phyloP scores from a whole-genome alignment of 2,329 filamentous ascomycete species.

The Penicillium crustosum region DNA sequence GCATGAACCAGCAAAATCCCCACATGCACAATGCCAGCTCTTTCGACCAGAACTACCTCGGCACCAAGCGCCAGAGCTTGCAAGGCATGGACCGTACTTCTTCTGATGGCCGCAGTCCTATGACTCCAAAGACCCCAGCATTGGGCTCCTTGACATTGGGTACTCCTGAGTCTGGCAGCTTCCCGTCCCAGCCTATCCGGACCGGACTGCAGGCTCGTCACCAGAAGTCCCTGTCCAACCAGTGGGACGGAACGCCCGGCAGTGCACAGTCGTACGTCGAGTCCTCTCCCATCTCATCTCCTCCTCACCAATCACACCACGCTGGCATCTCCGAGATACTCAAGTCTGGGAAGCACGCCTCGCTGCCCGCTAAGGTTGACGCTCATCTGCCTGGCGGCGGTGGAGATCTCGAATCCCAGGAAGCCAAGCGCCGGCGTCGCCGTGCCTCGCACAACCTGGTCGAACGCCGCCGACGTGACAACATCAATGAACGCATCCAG shows the following conservation, averaged over 20 bases:
- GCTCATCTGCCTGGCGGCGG: slow-evolving; percentile 45
- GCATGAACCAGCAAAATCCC: slow-evolving; percentile 54
- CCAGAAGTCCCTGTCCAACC: slow-evolving; percentile 80
- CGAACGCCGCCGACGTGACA: slow-evolving; percentile 89
- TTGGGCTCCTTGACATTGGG: slow-evolving; percentile 71
- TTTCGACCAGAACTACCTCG: slow-evolving; percentile 59
- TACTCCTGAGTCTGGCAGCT: slow-evolving; percentile 69
- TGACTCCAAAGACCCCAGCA: slow-evolving; percentile 82
- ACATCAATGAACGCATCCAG: slow-evolving; percentile 98
- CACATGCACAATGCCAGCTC: slow-evolving; percentile 42
- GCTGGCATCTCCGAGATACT: slow-evolving; percentile 86
- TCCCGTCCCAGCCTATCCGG: slow-evolving; percentile 75
- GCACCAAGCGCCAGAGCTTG: slow-evolving; percentile 60
- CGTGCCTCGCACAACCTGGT: slow-evolving; percentile 96
- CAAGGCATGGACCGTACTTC: slow-evolving; percentile 70
- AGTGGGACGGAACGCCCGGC: slow-evolving; percentile 85
- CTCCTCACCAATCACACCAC: slow-evolving; percentile 55
- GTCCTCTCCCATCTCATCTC: slow-evolving; percentile 78
- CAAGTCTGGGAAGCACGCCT: slow-evolving; percentile 76
- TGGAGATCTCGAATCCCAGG: slow-evolving; percentile 70
- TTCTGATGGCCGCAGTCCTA: slow-evolving; percentile 73
- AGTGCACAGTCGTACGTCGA: slow-evolving; percentile 84
- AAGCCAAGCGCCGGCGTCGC: slow-evolving; percentile 87
- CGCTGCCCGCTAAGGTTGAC: slow-evolving; percentile 83
- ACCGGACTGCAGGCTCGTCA: slow-evolving; percentile 63